Conservation (phyloP, 225 moss, liverwort and hornwort species). For the Marchantia polymorpha region DNA sequence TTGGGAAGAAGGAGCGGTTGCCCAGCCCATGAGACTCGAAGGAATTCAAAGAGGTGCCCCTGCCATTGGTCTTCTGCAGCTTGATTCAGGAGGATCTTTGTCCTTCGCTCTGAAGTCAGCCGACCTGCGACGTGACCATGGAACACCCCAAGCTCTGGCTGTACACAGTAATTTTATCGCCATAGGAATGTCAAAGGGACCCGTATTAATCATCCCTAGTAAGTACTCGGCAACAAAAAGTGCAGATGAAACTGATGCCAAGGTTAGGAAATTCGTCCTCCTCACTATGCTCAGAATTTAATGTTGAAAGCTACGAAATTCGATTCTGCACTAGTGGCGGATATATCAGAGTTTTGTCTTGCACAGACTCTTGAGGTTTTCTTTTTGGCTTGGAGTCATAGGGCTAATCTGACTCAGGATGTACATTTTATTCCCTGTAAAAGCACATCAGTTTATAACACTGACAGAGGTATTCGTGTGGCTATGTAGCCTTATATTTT, state of each 20-base stretch:
- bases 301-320: background rate
- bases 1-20: conserved; percentile 98
- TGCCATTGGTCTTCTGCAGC: conserved; percentile 93
- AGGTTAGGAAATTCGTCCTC: conserved; percentile 24
- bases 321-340: background rate
- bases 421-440: background rate
- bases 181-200: conserved; percentile 92
- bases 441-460: background rate
- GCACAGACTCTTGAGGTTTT: background rate
- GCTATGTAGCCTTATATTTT: conserved; percentile 75
- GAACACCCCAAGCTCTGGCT: conserved; percentile 82
- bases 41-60: conserved; percentile 93
- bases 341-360: background rate
- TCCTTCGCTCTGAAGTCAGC: conserved; percentile 75
- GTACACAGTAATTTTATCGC: conserved; percentile 91
- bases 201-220: conserved; percentile 84
- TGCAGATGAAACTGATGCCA: conserved; percentile 88
- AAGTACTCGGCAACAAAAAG: conserved; percentile 90
- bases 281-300: background rate
- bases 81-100: conserved; percentile 77
- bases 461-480: conserved; percentile 12
- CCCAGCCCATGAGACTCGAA: conserved; percentile 96
- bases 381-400: background rate
- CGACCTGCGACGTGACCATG: conserved; percentile 79
- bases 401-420: background rate